Conservation (phyloP, 2,329 filamentous ascomycete species). For the Ophiostoma sp. region DNA sequence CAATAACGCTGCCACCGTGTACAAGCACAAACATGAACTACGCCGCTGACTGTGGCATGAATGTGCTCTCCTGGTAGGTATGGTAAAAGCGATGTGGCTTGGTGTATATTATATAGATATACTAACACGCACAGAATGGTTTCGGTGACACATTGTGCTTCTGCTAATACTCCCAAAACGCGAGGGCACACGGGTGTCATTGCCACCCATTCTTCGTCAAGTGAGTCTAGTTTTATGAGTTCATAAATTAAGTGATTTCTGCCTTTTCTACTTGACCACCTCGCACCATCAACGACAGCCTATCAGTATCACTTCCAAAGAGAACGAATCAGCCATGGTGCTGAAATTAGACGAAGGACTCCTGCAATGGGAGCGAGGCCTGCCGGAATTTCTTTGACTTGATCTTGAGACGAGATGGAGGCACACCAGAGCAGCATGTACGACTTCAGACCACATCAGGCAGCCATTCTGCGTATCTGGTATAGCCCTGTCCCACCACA, state of each 20-base stretch:
- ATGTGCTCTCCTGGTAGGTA: background rate
- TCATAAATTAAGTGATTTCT: background rate
- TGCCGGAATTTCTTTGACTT: background rate
- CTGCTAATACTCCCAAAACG: background rate
- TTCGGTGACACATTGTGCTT: background rate
- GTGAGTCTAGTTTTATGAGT: background rate
- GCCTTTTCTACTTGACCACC: background rate
- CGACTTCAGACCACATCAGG: background rate
- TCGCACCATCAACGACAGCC: background rate
- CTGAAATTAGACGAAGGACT: background rate
- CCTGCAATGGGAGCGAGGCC: background rate
- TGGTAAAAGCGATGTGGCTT: too few species aligned
- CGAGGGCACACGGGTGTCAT: background rate
- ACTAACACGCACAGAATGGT: background rate
- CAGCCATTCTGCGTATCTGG: background rate
- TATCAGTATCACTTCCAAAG: background rate
- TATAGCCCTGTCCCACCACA: background rate
- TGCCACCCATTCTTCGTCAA: background rate
- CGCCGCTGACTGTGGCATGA: background rate
- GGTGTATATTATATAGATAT: background rate
- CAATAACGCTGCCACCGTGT: background rate
- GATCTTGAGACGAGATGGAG: background rate
- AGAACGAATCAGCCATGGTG: background rate
- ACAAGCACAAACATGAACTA: background rate
- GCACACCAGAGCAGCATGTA: background rate